Conservation (phyloP, 1,284 basidiomycete species). For the Pseudozyma thailandica region DNA sequence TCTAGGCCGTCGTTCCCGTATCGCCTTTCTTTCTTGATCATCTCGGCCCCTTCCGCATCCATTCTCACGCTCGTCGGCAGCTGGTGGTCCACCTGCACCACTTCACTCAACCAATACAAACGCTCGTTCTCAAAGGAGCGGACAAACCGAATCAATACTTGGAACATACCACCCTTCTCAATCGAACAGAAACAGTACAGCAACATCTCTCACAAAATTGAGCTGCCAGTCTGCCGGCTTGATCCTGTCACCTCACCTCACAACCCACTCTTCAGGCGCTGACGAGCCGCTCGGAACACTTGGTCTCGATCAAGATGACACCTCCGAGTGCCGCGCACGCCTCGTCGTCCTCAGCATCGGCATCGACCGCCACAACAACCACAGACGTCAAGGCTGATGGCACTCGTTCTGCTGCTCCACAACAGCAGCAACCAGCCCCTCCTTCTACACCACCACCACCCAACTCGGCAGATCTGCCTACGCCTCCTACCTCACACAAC, state of each 20-base stretch:
- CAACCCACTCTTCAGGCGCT: background rate
- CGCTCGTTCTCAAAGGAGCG: no score
- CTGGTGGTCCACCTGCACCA: background rate
- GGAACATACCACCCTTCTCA: no score
- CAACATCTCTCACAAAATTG: background rate
- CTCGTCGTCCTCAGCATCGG: conserved; percentile 5
- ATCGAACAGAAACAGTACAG: no score
- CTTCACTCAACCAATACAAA: no score
- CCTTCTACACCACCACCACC: conserved; percentile 28
- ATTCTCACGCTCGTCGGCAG: background rate
- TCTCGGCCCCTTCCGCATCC: background rate
- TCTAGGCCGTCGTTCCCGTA: background rate
- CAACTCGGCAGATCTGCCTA: conserved; percentile 33
- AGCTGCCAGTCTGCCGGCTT: background rate
- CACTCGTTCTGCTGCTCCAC: conserved; percentile 1
- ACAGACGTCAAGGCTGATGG: background rate
- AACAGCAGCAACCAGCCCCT: conserved; percentile 9
- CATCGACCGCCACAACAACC: conserved; percentile 4
- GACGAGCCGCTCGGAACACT: background rate
- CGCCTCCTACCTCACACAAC: conserved; percentile 56
- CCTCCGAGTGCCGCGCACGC: conserved; percentile 8
- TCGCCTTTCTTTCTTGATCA: background rate
- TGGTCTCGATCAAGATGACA: conserved; percentile 11
- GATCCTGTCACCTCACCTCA: background rate
- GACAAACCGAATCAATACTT: background rate